Conservation (phyloP, 768 basidiomycete species). For the Lactifluus pinguis region DNA sequence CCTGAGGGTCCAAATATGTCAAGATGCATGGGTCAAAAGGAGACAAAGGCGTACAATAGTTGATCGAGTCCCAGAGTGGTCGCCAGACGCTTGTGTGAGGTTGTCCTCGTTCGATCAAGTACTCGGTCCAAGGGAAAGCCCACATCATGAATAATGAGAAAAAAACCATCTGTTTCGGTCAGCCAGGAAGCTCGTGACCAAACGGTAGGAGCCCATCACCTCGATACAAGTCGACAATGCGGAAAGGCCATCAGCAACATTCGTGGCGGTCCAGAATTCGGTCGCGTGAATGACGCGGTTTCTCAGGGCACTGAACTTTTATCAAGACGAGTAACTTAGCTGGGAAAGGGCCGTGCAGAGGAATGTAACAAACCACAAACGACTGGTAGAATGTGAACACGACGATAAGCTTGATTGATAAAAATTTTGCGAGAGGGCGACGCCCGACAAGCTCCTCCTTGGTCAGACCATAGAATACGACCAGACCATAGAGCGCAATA, state of each 20-base stretch:
- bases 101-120: slow-evolving; percentile 33
- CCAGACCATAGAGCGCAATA: slow-evolving; percentile 76
- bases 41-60: slow-evolving; percentile 31
- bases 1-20: slow-evolving; percentile 27
- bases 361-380: slow-evolving; percentile 41
- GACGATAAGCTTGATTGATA: slow-evolving; percentile 79
- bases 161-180: slow-evolving; percentile 59
- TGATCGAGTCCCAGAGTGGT: slow-evolving; percentile 61
- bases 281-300: slow-evolving; percentile 73
- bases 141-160: slow-evolving; percentile 74
- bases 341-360: background rate
- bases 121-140: slow-evolving; percentile 71
- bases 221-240: slow-evolving; percentile 80
- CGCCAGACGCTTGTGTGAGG: slow-evolving; percentile 51
- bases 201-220: slow-evolving; percentile 32
- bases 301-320: slow-evolving; percentile 57
- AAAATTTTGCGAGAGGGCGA: slow-evolving; percentile 76
- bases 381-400: slow-evolving; percentile 87
- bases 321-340: slow-evolving; percentile 1
- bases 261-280: slow-evolving; percentile 72
- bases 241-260: slow-evolving; percentile 76
- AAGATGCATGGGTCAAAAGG: background rate
- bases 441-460: slow-evolving; percentile 69
- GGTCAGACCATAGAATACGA: slow-evolving; percentile 76
- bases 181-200: slow-evolving; percentile 2